A percentile compares a stretch with the other conserved stretches of the same genome.
Conservation (phyloP, 768 basidiomycete species). For the Termitomyces sp. region DNA sequence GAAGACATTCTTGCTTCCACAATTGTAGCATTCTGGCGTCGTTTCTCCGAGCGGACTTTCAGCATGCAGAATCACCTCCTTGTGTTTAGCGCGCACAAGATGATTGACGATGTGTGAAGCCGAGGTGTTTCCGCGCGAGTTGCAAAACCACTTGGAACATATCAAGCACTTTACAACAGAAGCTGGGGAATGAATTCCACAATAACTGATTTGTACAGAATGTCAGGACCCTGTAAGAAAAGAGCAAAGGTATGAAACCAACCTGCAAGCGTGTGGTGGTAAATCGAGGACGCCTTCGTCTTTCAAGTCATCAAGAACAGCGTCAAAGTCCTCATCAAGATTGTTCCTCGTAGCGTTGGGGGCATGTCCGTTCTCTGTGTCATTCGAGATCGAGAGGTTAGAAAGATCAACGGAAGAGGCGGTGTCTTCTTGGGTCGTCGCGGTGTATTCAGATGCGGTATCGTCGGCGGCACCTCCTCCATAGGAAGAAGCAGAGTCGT, state of each 20-base stretch:
- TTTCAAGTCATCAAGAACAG: constrained; percentile 83
- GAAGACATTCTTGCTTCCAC: constrained; percentile 98
- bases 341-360: constrained; percentile 24
- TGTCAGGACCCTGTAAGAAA: constrained; percentile 7
- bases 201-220: constrained; percentile 59
- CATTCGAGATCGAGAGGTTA: constrained; percentile 59
- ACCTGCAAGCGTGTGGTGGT: constrained; percentile 96
- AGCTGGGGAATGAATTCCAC: constrained; percentile 95
- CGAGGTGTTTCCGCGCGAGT: constrained; percentile 95
- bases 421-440: constrained; percentile 51
- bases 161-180: constrained; percentile 94
- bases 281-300: constrained; percentile 74
- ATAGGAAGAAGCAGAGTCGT: constrained; percentile 78
- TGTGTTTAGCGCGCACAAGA: constrained; percentile 97
- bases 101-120: constrained; percentile 99
- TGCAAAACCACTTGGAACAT: constrained; percentile 97
- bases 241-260: constrained; percentile 17
- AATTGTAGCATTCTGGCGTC: constrained; percentile 98
- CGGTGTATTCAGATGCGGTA: constrained; percentile 75
- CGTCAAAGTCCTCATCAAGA: constrained; percentile 85
- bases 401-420: constrained; percentile 62
- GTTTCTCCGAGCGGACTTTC: constrained; percentile 96
- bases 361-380: constrained; percentile 34
- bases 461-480: constrained; percentile 75
- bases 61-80: constrained; percentile 94